Evolutionary conservation across 805 yeast species (phyloP).

Genomic region (Kuraishia cidri): DNA sequence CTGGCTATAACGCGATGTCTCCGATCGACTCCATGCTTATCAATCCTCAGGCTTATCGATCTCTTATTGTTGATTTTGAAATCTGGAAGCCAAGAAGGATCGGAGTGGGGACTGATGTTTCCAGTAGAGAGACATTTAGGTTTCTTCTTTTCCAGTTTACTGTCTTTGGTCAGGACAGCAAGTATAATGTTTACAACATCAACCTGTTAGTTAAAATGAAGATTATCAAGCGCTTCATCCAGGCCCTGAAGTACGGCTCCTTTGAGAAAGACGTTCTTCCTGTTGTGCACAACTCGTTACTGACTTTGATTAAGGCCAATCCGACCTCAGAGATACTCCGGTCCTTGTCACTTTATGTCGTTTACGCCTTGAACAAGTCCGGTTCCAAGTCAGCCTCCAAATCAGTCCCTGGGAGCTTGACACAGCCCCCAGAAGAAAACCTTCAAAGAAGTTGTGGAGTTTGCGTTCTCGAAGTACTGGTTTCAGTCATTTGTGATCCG

Average conservation of each 20-base stretch:
- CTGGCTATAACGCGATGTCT: conserved; percentile 45
- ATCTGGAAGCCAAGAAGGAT: too few species aligned
- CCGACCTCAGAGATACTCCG: conserved; percentile 46
- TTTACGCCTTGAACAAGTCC: conserved; percentile 29
- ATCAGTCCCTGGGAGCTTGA: background rate
- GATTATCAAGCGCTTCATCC: conserved; percentile 32
- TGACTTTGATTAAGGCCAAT: conserved; percentile 32
- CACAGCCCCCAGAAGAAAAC: conserved; percentile 1
- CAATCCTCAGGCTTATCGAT: conserved; percentile 47
- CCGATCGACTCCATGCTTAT: conserved; percentile 49
- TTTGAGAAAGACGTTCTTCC: conserved; percentile 27
- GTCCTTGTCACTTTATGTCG: conserved; percentile 40
- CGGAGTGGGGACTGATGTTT: conserved; percentile 11
- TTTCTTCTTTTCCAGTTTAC: conserved; percentile 51
- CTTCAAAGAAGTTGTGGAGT: conserved; percentile 19
- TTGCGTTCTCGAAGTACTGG: conserved; percentile 25
- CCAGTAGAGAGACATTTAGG: conserved; percentile 32
- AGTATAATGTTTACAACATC: conserved; percentile 39
- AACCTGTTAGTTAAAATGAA: conserved; percentile 44
- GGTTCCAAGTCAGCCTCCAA: too few species aligned
- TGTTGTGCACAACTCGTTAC: conserved; percentile 27
- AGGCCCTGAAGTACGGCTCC: conserved; percentile 33
- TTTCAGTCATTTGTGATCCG: conserved; percentile 31
- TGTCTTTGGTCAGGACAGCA: conserved; percentile 44
- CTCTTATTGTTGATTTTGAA: conserved; percentile 54